phyloP scores from a whole-genome alignment of 2,329 filamentous ascomycete species.

The Penicillium sp. region DNA sequence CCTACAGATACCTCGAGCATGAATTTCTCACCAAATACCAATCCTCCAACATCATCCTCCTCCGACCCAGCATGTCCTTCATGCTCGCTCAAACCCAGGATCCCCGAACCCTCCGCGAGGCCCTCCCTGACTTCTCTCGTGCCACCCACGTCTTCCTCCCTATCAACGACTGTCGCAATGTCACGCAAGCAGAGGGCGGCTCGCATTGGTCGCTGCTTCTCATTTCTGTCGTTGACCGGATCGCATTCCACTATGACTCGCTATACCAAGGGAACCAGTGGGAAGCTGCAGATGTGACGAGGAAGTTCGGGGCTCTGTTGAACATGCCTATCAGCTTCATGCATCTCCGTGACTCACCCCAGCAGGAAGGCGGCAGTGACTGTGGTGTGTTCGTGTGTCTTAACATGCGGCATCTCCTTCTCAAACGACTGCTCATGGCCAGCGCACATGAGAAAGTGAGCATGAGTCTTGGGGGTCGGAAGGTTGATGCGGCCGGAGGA shows the following conservation, averaged over 20 bases:
- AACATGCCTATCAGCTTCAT: slow-evolving; percentile 68
- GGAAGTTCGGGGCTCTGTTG: slow-evolving; percentile 69
- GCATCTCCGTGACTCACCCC: slow-evolving; percentile 79
- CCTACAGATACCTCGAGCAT: slow-evolving; percentile 72
- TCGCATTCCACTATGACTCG: slow-evolving; percentile 96
- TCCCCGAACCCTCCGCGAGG: slow-evolving; percentile 59
- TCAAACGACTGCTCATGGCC: slow-evolving; percentile 77
- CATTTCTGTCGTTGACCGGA: slow-evolving; percentile 81
- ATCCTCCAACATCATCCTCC: slow-evolving; percentile 80
- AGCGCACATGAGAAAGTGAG: slow-evolving; percentile 82
- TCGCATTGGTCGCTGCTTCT: slow-evolving; percentile 93
- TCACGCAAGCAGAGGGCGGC: slow-evolving; percentile 78
- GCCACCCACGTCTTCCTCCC: slow-evolving; percentile 94
- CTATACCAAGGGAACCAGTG: slow-evolving; percentile 71
- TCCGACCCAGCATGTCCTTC: slow-evolving; percentile 90
- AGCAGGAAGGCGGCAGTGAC: slow-evolving; percentile 89
- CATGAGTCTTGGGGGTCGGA: slow-evolving; percentile 87
- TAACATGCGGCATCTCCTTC: slow-evolving; percentile 87
- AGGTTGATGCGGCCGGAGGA: slow-evolving; percentile 75
- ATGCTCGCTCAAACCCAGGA: slow-evolving; percentile 75
- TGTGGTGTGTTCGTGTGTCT: slow-evolving; percentile 96
- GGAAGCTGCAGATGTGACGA: slow-evolving; percentile 68
- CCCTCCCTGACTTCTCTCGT: slow-evolving; percentile 74
- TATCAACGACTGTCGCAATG: slow-evolving; percentile 82
- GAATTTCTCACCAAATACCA: slow-evolving; percentile 80